Conservation (phyloP, 2,329 filamentous ascomycete species). For the Onygenales sp. region DNA sequence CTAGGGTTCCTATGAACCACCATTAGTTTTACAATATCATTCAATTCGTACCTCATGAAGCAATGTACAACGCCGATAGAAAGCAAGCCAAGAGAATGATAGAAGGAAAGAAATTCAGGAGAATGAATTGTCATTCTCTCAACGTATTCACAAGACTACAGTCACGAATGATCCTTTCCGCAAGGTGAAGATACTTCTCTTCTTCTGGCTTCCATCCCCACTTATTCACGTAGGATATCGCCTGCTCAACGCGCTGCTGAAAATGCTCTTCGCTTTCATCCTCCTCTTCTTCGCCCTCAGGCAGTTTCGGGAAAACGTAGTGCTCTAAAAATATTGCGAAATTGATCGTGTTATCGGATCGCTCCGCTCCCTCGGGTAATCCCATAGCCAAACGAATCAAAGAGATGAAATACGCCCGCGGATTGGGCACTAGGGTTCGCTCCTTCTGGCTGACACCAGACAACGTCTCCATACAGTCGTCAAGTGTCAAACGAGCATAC, state of each 20-base stretch:
- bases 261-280: conserved; percentile 5
- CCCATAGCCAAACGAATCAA: background rate
- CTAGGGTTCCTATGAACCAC: too few relatives aligned
- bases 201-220: conserved; percentile 5
- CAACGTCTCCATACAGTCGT: background rate
- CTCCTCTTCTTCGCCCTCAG: conserved; percentile 3
- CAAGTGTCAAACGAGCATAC: background rate
- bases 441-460: background rate
- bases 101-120: too few relatives aligned
- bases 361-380: background rate
- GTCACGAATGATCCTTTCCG: conserved; percentile 1
- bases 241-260: conserved; percentile 3
- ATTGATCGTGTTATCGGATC: background rate
- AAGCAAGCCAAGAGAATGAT: too few relatives aligned
- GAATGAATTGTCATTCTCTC: too few relatives aligned
- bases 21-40: too few relatives aligned
- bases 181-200: conserved; percentile 1
- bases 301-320: conserved; percentile 2
- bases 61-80: too few relatives aligned
- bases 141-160: too few relatives aligned
- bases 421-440: background rate
- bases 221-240: background rate
- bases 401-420: conserved; percentile 2
- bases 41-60: too few relatives aligned
- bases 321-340: background rate